Conservation (phyloP, 768 basidiomycete species). For the Plicaturopsis crispa region DNA sequence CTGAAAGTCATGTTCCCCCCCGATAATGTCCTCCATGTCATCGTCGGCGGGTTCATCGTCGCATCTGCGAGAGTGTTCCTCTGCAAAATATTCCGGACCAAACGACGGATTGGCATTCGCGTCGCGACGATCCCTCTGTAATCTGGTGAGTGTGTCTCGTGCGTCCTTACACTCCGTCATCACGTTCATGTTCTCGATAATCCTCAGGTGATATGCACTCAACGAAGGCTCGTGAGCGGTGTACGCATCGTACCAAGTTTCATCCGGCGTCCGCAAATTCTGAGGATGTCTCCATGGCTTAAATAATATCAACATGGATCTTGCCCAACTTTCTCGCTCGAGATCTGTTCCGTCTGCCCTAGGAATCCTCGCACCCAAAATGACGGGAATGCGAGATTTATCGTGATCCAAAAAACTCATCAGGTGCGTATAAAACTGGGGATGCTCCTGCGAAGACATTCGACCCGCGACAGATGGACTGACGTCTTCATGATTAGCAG, state of each 20-base stretch:
- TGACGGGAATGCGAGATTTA: conserved; percentile 3
- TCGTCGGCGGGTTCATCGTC: too few species aligned
- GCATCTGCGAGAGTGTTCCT: too few species aligned
- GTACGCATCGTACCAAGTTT: conserved; percentile 1
- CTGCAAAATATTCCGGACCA: too few species aligned
- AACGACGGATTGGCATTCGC: too few species aligned
- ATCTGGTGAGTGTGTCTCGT: background rate
- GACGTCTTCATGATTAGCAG: background rate
- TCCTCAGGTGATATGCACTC: background rate
- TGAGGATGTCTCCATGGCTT: conserved; percentile 4
- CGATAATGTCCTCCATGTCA: too few species aligned
- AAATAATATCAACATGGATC: conserved; percentile 4
- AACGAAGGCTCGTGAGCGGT: background rate
- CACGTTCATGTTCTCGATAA: conserved; percentile 6
- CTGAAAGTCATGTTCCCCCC: too few species aligned
- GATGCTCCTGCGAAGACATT: background rate
- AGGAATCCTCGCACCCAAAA: conserved; percentile 3
- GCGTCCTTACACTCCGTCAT: conserved; percentile 9
- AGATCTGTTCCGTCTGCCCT: background rate
- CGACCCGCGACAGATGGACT: background rate
- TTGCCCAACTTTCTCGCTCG: conserved; percentile 3
- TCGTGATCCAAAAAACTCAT: background rate
- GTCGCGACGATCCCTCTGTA: background rate
- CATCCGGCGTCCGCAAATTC: background rate
- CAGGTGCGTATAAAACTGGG: conserved; percentile 3